Evolutionary conservation across 305 asterid genomes (phyloP), one percentile per base, ranked within the genome.

Genomic region (Fraxinus floribunda): DNA sequence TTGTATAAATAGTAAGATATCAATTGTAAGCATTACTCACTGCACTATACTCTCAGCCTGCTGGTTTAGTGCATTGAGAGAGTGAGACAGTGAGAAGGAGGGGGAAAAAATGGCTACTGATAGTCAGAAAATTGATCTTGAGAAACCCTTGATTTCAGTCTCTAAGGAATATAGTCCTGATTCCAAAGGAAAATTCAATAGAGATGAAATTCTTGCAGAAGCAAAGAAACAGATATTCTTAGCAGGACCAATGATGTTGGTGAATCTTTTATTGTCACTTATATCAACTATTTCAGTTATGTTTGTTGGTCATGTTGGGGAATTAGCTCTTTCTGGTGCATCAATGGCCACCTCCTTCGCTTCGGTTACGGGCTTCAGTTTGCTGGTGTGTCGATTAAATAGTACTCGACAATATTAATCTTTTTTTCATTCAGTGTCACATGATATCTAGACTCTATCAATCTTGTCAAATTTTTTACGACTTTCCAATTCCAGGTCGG

Each of bases 331-430:
- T 20, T 88, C 93, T 73, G 95, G 90, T 26, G 95, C 95, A 9
- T 91, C 95, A 34, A 91, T 91, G 93, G 95, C 95, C 85, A 89
- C 93, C 76, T 91, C 95, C 24, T 91, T 90, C 70, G 95, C 92
- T 38, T 88, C 91, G 64, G 95, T 91, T 13, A 89, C 95, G 3
- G 93, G 95, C 10, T 90, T 86, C 81, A 90, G 90, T 62, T 81
- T 91, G 38, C 80, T 91, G 89, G 94, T 90, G 24, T 81, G 80
- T 70, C 9, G 9, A 49, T 49, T 49, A 49, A 16, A 15, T 49
- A 15, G 20, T 49, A 4, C 60, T 1, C 2, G 60, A 3, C 60
- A 15, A 49, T 49, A 49, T 49, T 49, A 46, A 46, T 13, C 0
- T 4, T 46, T 46, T 11, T 15, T 46, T 46, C 18, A 13, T 46